These are phyloP conservation scores for Xylariaceae sp. DNA, from an alignment of 2,329 filamentous ascomycete species.

Conservation along the genomic window DNA sequence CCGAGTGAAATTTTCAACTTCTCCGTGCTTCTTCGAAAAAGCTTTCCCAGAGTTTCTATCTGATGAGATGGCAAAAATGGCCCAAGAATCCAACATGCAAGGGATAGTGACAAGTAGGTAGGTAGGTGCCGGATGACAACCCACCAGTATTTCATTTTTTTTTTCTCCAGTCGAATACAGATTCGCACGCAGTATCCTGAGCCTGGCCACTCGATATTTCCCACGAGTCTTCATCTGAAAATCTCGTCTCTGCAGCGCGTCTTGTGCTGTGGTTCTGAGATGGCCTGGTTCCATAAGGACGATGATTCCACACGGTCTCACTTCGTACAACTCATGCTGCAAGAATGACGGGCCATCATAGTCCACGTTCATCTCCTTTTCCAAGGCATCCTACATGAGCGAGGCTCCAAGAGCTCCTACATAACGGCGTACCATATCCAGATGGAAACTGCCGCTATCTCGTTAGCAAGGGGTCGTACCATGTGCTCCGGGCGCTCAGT, in stretches of 20 bases:
- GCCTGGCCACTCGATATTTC: conserved; percentile 24
- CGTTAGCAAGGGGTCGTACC: too few relatives aligned
- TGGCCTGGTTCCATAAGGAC: conserved; percentile 21
- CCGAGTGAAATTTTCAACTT: too few relatives aligned
- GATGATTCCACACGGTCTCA: conserved; percentile 15
- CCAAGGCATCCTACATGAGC: conserved; percentile 35
- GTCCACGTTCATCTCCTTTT: conserved; percentile 40
- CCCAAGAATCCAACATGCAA: too few relatives aligned
- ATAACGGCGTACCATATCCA: conserved; percentile 20
- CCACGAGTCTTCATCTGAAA: conserved; percentile 29
- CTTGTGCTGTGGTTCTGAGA: conserved; percentile 30
- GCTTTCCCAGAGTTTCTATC: too few relatives aligned
- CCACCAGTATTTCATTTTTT: conserved; percentile 5
- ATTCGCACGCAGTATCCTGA: conserved; percentile 18
- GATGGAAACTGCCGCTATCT: background rate
- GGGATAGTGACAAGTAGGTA: too few relatives aligned
- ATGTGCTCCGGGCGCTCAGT: too few relatives aligned
- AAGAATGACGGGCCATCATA: conserved; percentile 50
- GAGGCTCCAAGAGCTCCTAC: conserved; percentile 49
- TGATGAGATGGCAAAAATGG: too few relatives aligned
- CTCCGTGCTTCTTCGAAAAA: too few relatives aligned
- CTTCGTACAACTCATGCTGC: conserved; percentile 29
- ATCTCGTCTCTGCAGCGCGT: conserved; percentile 28
- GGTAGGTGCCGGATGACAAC: too few relatives aligned
- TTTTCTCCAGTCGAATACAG: background rate